phyloP scores from a whole-genome alignment of 176 grass and related monocot species.

The Pharus latifolius region DNA sequence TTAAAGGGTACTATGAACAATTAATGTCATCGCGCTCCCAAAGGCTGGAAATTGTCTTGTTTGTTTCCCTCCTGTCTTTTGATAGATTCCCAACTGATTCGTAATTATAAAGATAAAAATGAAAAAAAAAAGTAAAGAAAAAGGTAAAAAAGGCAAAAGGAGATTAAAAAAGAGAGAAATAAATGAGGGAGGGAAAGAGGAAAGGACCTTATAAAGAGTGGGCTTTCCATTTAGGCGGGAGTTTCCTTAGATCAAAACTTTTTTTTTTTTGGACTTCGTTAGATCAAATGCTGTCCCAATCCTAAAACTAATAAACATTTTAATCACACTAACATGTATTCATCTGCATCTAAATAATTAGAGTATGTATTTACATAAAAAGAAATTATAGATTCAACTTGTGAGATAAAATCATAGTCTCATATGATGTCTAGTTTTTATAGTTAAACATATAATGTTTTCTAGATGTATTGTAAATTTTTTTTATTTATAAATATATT shows the following conservation, averaged over 20 bases:
- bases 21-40: not conserved
- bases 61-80: constrained; percentile 18
- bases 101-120: not conserved
- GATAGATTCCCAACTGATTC: not conserved
- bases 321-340: too few species aligned
- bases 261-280: too few species aligned
- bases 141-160: not conserved
- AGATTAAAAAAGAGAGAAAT: not conserved
- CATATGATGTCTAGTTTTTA: too few species aligned
- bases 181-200: not conserved
- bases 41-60: constrained; percentile 4
- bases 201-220: not conserved
- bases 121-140: not conserved
- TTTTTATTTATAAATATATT: too few species aligned
- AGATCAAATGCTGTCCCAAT: too few species aligned
- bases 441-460: too few species aligned
- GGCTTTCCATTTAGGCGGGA: constrained; percentile 25
- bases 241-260: not conserved
- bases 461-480: too few species aligned
- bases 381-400: too few species aligned
- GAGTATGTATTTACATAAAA: too few species aligned
- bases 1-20: not conserved
- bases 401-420: too few species aligned
- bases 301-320: too few species aligned
- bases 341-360: too few species aligned